phyloP scores from a whole-genome alignment of 1,284 basidiomycete species.

The Mycena sp. region DNA sequence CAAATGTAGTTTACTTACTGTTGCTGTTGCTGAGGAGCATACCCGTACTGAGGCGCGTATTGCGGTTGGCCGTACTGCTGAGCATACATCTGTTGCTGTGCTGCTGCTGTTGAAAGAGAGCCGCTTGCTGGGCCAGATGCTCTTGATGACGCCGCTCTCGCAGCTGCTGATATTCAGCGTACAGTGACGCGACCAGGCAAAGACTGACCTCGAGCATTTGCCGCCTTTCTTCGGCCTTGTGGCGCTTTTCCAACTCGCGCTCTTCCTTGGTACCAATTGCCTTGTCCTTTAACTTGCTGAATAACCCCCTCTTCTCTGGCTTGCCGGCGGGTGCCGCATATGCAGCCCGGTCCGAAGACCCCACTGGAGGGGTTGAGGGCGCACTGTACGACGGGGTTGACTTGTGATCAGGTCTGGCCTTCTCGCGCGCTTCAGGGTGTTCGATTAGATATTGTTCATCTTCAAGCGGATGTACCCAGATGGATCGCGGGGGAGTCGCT shows the following conservation, averaged over 20 bases:
- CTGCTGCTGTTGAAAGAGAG: constrained; percentile 25
- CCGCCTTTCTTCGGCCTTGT: constrained; percentile 23
- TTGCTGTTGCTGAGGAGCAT: constrained; percentile 12
- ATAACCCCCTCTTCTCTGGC: constrained; percentile 58
- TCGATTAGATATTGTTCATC: constrained; percentile 68
- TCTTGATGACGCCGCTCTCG: constrained; percentile 45
- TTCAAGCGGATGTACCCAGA: constrained; percentile 77
- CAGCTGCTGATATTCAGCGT: constrained; percentile 26
- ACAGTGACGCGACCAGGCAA: not conserved
- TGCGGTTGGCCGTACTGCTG: constrained; percentile 21
- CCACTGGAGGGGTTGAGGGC: constrained; percentile 33
- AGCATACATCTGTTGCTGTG: constrained; percentile 23
- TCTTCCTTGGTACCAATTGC: constrained; percentile 71
- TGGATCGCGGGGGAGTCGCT: constrained; percentile 69
- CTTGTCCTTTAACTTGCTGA: constrained; percentile 70
- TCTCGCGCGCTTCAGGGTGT: constrained; percentile 60
- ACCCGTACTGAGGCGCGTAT: constrained; percentile 21
- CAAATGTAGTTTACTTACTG: no score
- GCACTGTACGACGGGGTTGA: constrained; percentile 36
- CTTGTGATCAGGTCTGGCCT: constrained; percentile 41
- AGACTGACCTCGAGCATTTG: constrained; percentile 19
- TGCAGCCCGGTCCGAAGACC: constrained; percentile 12
- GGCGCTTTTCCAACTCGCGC: constrained; percentile 56
- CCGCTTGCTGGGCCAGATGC: constrained; percentile 22
- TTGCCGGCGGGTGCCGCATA: constrained; percentile 21